Evolutionary conservation across 2,329 filamentous ascomycete genomes (phyloP).

Genomic region (Talaromyces sp.): DNA sequence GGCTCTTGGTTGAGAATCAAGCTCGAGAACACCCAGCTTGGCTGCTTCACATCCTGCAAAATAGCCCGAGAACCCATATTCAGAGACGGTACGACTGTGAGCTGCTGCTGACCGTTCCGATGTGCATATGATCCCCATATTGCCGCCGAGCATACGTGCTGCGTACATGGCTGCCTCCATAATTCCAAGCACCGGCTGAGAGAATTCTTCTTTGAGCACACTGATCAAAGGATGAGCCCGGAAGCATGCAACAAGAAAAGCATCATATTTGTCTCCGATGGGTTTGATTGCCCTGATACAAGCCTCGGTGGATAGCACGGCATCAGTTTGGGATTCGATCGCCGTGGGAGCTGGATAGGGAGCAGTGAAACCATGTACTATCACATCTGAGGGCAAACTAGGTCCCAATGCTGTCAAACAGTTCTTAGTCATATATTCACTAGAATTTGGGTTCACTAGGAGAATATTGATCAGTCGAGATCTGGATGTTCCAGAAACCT

Average conservation of each 20-base stretch:
- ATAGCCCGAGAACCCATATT: slow-evolving; percentile 14
- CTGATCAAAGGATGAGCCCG: slow-evolving; percentile 75
- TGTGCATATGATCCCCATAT: slow-evolving; percentile 15
- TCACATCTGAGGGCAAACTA: slow-evolving; percentile 48
- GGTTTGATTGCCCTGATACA: slow-evolving; percentile 42
- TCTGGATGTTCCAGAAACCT: neutral
- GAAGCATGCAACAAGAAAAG: slow-evolving; percentile 81
- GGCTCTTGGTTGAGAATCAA: slow-evolving; percentile 9
- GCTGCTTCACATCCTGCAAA: slow-evolving; percentile 15
- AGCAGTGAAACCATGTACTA: slow-evolving; percentile 51
- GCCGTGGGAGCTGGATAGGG: slow-evolving; percentile 50
- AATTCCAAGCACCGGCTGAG: slow-evolving; percentile 48
- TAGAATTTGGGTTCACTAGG: slow-evolving; percentile 51
- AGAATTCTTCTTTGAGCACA: slow-evolving; percentile 51
- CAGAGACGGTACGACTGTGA: slow-evolving; percentile 10
- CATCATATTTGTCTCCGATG: slow-evolving; percentile 56
- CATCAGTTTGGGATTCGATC: slow-evolving; percentile 51
- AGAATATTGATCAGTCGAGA: slow-evolving; percentile 35
- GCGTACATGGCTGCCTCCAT: slow-evolving; percentile 53
- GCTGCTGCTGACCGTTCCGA: slow-evolving; percentile 11
- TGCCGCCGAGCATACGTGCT: slow-evolving; percentile 46
- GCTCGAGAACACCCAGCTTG: slow-evolving; percentile 15
- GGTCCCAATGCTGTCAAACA: slow-evolving; percentile 45
- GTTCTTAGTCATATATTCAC: slow-evolving; percentile 46
- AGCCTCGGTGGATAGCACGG: slow-evolving; percentile 50